These are phyloP conservation scores for Aspergillus proliferans DNA, from an alignment of 2,329 filamentous ascomycete genomes.

Conservation along the genomic window DNA sequence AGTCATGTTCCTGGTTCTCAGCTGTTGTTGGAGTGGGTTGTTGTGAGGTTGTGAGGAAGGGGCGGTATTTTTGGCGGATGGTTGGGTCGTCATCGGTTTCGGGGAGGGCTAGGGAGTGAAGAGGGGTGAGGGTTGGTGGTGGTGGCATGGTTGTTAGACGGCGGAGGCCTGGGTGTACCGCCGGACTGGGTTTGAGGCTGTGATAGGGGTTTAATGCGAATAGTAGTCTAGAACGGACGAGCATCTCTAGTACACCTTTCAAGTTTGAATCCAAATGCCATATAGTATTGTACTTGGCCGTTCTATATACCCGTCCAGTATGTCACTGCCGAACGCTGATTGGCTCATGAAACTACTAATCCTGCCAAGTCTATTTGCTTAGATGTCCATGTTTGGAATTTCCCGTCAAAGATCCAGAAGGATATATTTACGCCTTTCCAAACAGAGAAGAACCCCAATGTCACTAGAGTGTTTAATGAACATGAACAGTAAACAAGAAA, in stretches of 20 bases:
- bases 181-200: conserved; percentile 1
- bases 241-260: neutral
- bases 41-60: conserved; percentile 42
- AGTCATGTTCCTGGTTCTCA: conserved; percentile 39
- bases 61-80: conserved; percentile 48
- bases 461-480: conserved; percentile 8
- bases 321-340: conserved; percentile 8
- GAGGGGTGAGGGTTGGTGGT: conserved; percentile 6
- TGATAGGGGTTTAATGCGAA: neutral
- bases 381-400: too few relatives aligned
- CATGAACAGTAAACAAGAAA: conserved; percentile 1
- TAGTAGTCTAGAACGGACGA: conserved; percentile 2
- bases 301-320: conserved; percentile 3
- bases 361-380: too few relatives aligned
- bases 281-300: conserved; percentile 1
- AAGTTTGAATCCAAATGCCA: neutral
- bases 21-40: conserved; percentile 12
- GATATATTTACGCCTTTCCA: conserved; percentile 3
- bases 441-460: neutral
- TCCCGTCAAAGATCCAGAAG: too few relatives aligned
- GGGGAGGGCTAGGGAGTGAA: conserved; percentile 39
- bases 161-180: conserved; percentile 1
- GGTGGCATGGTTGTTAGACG: conserved; percentile 7
- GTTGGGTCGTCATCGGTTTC: conserved; percentile 42
- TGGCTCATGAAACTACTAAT: neutral